Evolutionary conservation across 257 asterid species (phyloP).

Genomic region (Solanum pinnatisectum): DNA sequence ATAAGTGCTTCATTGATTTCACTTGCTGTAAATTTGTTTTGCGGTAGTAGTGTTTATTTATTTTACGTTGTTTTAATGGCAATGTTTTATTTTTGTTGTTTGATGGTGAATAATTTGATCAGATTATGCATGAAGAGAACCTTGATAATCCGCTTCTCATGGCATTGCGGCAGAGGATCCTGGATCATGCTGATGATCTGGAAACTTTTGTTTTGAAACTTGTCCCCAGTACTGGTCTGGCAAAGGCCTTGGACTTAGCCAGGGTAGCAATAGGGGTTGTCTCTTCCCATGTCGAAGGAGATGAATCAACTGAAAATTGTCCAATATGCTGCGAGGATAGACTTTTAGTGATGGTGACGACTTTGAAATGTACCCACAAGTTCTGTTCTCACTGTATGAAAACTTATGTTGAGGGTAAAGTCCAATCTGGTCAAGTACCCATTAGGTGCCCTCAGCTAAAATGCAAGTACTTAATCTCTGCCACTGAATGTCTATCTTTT

Average conservation of each 20-base stretch:
- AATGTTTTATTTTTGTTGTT: neutral
- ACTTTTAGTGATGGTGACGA: constrained; percentile 58
- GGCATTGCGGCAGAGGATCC: constrained; percentile 60
- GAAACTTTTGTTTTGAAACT: constrained; percentile 56
- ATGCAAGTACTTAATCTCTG: constrained; percentile 67
- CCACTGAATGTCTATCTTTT: constrained; percentile 50
- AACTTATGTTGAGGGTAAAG: constrained; percentile 68
- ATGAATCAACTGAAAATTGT: constrained; percentile 39
- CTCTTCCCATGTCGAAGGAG: constrained; percentile 31
- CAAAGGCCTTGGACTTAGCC: constrained; percentile 54
- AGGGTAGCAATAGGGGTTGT: constrained; percentile 82
- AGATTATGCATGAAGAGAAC: constrained; percentile 45
- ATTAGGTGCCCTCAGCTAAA: constrained; percentile 64
- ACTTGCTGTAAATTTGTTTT: neutral
- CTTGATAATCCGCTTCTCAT: constrained; percentile 63
- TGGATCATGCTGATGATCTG: constrained; percentile 44
- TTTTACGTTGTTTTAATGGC: neutral
- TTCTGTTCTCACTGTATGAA: constrained; percentile 89
- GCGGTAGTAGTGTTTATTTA: neutral
- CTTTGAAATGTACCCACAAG: constrained; percentile 73
- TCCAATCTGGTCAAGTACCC: constrained; percentile 49
- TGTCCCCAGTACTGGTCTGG: constrained; percentile 25
- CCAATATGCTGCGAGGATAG: constrained; percentile 82
- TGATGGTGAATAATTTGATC: constrained; percentile 3
- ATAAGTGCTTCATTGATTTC: neutral